Evolutionary conservation across 305 asterid genomes (phyloP).

Genomic region (Fraxinus velutina): DNA sequence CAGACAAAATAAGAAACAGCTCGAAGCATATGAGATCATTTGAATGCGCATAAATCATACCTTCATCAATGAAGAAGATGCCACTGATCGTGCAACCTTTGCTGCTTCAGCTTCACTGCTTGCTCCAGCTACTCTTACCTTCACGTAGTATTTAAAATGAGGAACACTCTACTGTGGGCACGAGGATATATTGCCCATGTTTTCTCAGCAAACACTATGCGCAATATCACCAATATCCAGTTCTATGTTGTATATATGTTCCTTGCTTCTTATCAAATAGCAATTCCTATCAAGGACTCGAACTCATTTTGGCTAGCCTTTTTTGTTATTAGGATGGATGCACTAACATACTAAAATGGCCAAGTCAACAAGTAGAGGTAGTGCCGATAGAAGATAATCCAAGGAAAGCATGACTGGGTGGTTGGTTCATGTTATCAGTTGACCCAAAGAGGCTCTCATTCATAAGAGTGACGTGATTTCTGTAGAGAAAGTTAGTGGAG

Average conservation of each 20-base stretch:
- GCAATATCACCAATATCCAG: not conserved
- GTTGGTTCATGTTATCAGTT: not conserved
- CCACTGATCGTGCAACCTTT: conserved; percentile 86
- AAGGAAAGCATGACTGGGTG: not conserved
- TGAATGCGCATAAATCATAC: conserved; percentile 34
- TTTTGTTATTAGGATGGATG: not conserved
- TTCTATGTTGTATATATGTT: not conserved
- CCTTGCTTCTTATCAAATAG: not conserved
- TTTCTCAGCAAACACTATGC: not conserved
- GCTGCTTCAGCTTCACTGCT: conserved; percentile 80
- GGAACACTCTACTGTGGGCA: not conserved
- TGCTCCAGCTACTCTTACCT: conserved; percentile 88
- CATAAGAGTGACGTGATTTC: not conserved
- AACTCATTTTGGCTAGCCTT: not conserved
- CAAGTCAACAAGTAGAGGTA: not conserved
- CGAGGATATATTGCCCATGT: not conserved
- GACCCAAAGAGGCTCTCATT: not conserved
- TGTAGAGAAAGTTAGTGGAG: not conserved
- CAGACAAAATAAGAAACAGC: conserved; percentile 10
- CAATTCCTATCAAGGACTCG: not conserved
- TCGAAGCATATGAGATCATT: conserved; percentile 7
- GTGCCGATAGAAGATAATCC: not conserved
- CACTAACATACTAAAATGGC: not conserved
- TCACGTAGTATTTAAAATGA: conserved; percentile 23
- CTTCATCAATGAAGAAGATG: conserved; percentile 87